A percentile compares a stretch with the other conserved stretches of the same genome.
Conservation (phyloP, 2,329 filamentous ascomycete species). For the Neofusicoccum ribis region DNA sequence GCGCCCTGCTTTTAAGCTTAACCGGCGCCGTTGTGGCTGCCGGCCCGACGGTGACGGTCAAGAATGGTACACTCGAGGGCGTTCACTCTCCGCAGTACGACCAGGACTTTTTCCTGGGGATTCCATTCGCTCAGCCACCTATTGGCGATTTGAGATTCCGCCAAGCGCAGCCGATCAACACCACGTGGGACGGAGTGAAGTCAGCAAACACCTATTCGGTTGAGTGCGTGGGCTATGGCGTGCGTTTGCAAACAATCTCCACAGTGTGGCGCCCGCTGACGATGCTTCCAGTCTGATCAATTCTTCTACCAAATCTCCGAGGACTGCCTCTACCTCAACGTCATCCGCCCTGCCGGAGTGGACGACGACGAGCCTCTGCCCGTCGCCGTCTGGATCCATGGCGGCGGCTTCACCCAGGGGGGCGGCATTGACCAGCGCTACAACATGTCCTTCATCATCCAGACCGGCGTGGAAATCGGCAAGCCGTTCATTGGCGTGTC, state of each 20-base stretch:
- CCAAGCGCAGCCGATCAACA: no score
- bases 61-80: conserved; percentile 46
- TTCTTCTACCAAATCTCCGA: conserved; percentile 42
- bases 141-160: conserved; percentile 55
- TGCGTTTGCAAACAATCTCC: no score
- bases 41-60: conserved; percentile 36
- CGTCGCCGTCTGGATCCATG: conserved; percentile 46
- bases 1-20: neutral
- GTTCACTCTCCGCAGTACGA: conserved; percentile 41
- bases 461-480: conserved; percentile 40
- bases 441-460: conserved; percentile 62
- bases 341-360: conserved; percentile 57
- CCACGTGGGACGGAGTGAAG: no score
- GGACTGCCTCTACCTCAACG: conserved; percentile 63
- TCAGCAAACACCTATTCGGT: no score
- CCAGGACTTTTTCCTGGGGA: conserved; percentile 45
- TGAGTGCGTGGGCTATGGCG: no score
- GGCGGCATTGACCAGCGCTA: conserved; percentile 53
- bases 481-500: conserved; percentile 37
- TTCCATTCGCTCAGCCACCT: conserved; percentile 60
- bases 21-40: neutral
- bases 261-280: no score
- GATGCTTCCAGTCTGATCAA: conserved; percentile 19
- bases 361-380: no score
- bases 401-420: conserved; percentile 47